phyloP scores from a whole-genome alignment of 2,329 filamentous ascomycete species.

The Thyridium curvatum region DNA sequence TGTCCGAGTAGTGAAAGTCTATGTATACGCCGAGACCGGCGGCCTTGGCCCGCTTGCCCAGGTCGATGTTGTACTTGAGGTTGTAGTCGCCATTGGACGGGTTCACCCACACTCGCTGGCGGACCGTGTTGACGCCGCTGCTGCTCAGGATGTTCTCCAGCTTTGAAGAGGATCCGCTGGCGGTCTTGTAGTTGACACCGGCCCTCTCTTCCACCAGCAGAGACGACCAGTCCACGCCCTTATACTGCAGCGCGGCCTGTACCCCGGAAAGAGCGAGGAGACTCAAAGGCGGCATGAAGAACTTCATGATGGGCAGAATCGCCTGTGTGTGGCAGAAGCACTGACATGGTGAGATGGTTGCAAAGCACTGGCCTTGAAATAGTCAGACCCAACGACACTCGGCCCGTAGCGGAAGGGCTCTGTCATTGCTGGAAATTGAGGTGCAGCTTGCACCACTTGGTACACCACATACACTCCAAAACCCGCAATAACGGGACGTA shows the following conservation, averaged over 20 bases:
- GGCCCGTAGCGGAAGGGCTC: too few species aligned
- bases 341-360: too few species aligned
- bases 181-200: conserved; percentile 55
- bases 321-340: too few species aligned
- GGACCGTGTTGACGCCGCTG: conserved; percentile 62
- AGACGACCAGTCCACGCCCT: conserved; percentile 67
- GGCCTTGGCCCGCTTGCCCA: conserved; percentile 59
- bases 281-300: too few species aligned
- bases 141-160: conserved; percentile 57
- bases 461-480: too few species aligned
- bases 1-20: conserved; percentile 62
- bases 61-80: conserved; percentile 61
- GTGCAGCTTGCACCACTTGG: too few species aligned
- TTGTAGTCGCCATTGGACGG: conserved; percentile 56
- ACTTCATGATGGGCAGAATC: too few species aligned
- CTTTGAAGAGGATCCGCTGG: conserved; percentile 40
- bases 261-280: conserved; percentile 10
- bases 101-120: conserved; percentile 68
- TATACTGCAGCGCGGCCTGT: conserved; percentile 45
- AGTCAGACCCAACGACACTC: too few species aligned
- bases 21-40: conserved; percentile 56
- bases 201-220: conserved; percentile 54
- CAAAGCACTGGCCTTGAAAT: too few species aligned
- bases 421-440: too few species aligned
- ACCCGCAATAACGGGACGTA: too few species aligned